Percentiles rank a stretch among this genome's conserved stretches.
Evolutionary conservation across 2,329 filamentous ascomycete species (phyloP).

Genomic region (Chalaropsis ovoidea): DNA sequence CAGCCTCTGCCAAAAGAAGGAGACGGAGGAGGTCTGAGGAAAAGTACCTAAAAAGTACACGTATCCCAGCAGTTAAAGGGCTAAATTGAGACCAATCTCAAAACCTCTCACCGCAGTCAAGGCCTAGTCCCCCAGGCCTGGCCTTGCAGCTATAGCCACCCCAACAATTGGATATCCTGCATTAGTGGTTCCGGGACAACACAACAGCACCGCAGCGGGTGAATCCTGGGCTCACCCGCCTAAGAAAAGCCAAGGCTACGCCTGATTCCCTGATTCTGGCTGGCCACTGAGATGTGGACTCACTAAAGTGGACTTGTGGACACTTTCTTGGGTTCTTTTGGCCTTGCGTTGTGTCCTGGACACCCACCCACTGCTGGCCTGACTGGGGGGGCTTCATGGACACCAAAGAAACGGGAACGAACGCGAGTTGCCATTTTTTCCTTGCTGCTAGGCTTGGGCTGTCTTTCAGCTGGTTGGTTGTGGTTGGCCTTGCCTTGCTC

Average conservation of each 20-base stretch:
- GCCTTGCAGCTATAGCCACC: constrained; percentile 12
- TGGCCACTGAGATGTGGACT: constrained; percentile 11
- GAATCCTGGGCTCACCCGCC: neutral
- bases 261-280: constrained; percentile 5
- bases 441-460: constrained; percentile 13
- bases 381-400: neutral
- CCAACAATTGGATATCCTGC: constrained; percentile 11
- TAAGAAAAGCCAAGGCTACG: neutral
- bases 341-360: constrained; percentile 1
- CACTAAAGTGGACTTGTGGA: constrained; percentile 16
- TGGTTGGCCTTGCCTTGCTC: constrained; percentile 14
- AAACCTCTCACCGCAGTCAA: constrained; percentile 15
- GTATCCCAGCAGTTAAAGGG: constrained; percentile 13
- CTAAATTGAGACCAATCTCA: constrained; percentile 17
- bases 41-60: constrained; percentile 7
- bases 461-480: constrained; percentile 12
- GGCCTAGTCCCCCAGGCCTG: constrained; percentile 1
- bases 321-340: constrained; percentile 15
- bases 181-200: constrained; percentile 9
- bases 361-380: constrained; percentile 8
- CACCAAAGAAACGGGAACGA: neutral
- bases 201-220: neutral
- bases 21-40: no score
- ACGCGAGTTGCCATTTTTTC: constrained; percentile 15
- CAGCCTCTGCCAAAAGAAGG: neutral